Evolutionary conservation across 768 basidiomycete species (phyloP), one percentile per base, ranked within the genome.

Genomic region (Calocybe indica): DNA sequence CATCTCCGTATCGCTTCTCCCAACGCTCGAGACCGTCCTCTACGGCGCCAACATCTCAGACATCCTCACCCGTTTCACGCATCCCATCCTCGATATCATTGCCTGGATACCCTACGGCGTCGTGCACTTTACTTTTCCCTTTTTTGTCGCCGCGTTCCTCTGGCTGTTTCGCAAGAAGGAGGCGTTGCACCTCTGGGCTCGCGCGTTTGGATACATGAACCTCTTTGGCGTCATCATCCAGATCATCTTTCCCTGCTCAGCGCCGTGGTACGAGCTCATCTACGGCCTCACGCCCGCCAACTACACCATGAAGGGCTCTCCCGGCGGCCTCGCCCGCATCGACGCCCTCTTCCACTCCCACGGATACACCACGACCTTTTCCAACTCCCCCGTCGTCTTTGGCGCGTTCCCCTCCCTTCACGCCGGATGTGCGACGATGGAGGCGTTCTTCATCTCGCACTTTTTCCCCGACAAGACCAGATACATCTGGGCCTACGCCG

Each of bases 41-140:
- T 98, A 96, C 63, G 96, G 96, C 1, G 95, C 94, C 47, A 98
- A 98, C 67, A 92, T 98, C 48, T 95, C 92, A 33, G 94, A 98
- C 67, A 85, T 97, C 62, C 83, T 98, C 50, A 97, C 95, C 15
- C 80, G 92, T 12, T 94, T 83, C 67, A 98, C 95, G 7, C 91
- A 95, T 60, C 89, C 93, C 11, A 55, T 91, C 37, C 82, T 99
- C 51, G 95, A 98, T 63, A 79, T 98, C 58, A 59, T 96, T 37
- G 94, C 95, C 0, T 98, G 95, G 96, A 61, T 98, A 1, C 94
- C 96, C 0, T 99, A 99, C 58, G 96, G 96, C n/a, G 79, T 98
- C 40, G 73, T 83, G 12, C 96, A 99, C 66, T 99, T 95, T 66
- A 73, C 74, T 38, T 63, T 88, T 49, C 96, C 96, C 0, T 88